Base-by-base conservation (phyloP, 306 rosid species). In the Herpetospermum pedunculosum region DNA sequence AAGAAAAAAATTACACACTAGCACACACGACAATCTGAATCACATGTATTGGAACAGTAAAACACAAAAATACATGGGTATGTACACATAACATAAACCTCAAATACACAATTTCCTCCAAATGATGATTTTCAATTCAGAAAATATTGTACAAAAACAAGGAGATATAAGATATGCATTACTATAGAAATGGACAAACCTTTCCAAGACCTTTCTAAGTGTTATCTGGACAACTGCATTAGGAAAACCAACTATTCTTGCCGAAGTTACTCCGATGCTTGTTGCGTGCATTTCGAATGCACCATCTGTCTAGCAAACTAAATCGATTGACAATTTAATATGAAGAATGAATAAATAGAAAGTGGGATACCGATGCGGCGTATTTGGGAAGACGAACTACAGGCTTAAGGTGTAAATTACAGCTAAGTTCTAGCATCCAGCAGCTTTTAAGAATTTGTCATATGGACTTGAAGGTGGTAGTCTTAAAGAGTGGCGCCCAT, bases 401-500 rank as follows among this genome's bases (percentile, higher is more conserved):
- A 14, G 38, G 12, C 25, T 41, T 69, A 26, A 44, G 25, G 26
- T 16, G 55, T 69, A 44, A 25, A 28, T 44, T 28, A 43, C 54
- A 44, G 29, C 57, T 70, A 46, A 44, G 43, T 70, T 30, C 74
- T 80, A 87, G 85, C 93, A 88, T 79, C 97, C 89, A 43, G 98
- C 96, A 50, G 98, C 97, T 86, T 86, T 89, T 84, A 93, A 84
- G 85, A 93, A 93, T 81, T 93, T 93, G 85, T 90, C 98, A 9
- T 19, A 93, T 28, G 97, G 97, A 78, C 94, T 89, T 28, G 96
- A 88, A 75, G 97, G 96, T 43, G 98, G 98, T 44, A 93, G 80
- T 72, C 80, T 85, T 81, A 93, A 85, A 53, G 85, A 84, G 76
- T 83, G 70, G 3, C 79, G 90, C 50, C 85, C 85, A 52, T 50